Percentiles rank a stretch among this genome's conserved stretches.
phyloP scores from a whole-genome alignment of 805 yeast species.

The Wickerhamomyces alni region DNA sequence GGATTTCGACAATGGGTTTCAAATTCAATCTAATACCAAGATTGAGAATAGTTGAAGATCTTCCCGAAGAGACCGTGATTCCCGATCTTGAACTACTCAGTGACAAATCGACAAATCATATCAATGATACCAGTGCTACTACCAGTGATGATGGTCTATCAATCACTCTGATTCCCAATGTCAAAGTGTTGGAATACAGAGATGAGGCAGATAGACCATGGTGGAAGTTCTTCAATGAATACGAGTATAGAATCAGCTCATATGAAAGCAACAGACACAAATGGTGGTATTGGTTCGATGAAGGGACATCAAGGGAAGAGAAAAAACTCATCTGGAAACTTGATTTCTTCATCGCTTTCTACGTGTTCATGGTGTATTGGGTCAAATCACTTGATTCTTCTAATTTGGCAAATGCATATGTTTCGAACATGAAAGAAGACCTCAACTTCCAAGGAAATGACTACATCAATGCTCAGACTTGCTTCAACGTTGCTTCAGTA shows the following conservation, averaged over 20 bases:
- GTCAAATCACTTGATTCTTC: slow-evolving; percentile 56
- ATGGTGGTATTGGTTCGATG: slow-evolving; percentile 53
- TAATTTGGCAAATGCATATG: slow-evolving; percentile 59
- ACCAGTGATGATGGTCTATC: not conserved
- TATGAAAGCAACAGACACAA: slow-evolving; percentile 28
- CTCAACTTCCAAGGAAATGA: slow-evolving; percentile 55
- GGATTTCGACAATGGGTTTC: not conserved
- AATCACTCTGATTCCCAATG: not conserved
- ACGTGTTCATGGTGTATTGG: slow-evolving; percentile 59
- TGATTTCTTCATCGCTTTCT: slow-evolving; percentile 45
- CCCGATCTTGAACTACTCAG: not conserved
- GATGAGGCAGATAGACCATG: slow-evolving; percentile 47
- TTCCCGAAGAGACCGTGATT: slow-evolving; percentile 1
- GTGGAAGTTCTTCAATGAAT: slow-evolving; percentile 55
- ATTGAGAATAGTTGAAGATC: slow-evolving; percentile 15
- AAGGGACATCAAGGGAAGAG: slow-evolving; percentile 38
- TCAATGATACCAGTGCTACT: slow-evolving; percentile 5
- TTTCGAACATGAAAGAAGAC: slow-evolving; percentile 53
- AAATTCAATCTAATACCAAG: not conserved
- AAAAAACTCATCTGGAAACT: slow-evolving; percentile 35
- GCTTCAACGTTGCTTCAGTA: slow-evolving; percentile 52
- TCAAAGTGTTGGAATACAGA: slow-evolving; percentile 30
- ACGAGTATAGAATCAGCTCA: slow-evolving; percentile 45
- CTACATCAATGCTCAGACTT: slow-evolving; percentile 48
- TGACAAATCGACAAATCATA: not conserved